Conservation (phyloP, 805 yeast genomes). For the Spathaspora girioi region DNA sequence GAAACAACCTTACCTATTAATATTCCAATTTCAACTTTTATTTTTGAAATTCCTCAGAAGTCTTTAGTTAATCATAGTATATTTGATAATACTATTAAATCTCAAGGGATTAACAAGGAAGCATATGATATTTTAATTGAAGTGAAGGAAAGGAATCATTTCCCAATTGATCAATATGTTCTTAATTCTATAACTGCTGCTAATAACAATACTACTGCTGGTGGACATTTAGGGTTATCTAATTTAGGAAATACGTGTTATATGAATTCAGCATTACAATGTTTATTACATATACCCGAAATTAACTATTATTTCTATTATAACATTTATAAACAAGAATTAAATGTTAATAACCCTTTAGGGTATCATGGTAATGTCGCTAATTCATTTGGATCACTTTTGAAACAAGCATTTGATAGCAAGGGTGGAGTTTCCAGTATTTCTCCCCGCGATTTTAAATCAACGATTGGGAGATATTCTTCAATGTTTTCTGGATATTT, state of each 20-base stretch:
- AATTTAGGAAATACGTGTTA: constrained; percentile 91
- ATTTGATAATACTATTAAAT: constrained; percentile 19
- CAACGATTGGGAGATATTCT: constrained; percentile 73
- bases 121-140: constrained; percentile 29
- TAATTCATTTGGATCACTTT: constrained; percentile 61
- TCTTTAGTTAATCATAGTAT: constrained; percentile 23
- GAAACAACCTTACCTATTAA: constrained; percentile 18
- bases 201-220: constrained; percentile 5
- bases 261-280: constrained; percentile 93
- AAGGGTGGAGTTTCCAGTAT: constrained; percentile 11
- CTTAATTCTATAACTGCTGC: not conserved
- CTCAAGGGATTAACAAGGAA: constrained; percentile 24
- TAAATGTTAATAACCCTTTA: constrained; percentile 75
- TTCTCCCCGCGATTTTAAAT: constrained; percentile 76
- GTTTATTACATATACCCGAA: constrained; percentile 83
- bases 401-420: constrained; percentile 53
- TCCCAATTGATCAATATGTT: constrained; percentile 19
- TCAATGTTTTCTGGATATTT: constrained; percentile 74
- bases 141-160: constrained; percentile 15
- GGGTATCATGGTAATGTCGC: constrained; percentile 87
- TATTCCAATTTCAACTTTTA: constrained; percentile 23
- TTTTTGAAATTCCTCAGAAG: constrained; percentile 26
- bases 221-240: constrained; percentile 54
- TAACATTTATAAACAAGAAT: constrained; percentile 56
- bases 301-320: constrained; percentile 69